Evolutionary conservation across 2,329 filamentous ascomycete genomes (phyloP).

Genomic region (Colletotrichum viniferum): DNA sequence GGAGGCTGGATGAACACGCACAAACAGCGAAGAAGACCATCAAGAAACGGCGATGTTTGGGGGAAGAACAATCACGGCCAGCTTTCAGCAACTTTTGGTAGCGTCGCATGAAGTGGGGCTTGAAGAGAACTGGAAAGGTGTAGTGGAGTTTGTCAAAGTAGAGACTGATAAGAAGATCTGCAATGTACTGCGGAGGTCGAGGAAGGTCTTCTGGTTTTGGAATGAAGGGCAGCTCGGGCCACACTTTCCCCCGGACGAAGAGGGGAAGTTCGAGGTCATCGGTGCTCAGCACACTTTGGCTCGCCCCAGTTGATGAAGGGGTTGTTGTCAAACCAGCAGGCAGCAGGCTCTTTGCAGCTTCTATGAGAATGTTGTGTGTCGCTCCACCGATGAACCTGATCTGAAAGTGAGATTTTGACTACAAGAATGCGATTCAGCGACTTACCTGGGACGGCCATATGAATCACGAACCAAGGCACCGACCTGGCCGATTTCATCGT

Average conservation of each 20-base stretch:
- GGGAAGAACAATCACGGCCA: neutral
- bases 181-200: conserved; percentile 30
- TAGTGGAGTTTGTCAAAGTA: conserved; percentile 34
- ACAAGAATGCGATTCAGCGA: neutral
- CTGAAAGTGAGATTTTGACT: neutral
- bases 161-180: conserved; percentile 29
- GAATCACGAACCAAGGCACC: conserved; percentile 29
- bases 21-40: conserved; percentile 33
- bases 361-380: conserved; percentile 29
- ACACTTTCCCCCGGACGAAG: conserved; percentile 29
- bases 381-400: conserved; percentile 29
- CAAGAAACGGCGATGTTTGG: conserved; percentile 26
- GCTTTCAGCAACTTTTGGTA: conserved; percentile 22
- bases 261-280: conserved; percentile 28
- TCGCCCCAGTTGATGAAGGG: neutral
- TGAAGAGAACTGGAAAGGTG: conserved; percentile 30
- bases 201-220: conserved; percentile 28
- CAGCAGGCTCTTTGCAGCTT: conserved; percentile 28
- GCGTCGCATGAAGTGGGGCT: conserved; percentile 28
- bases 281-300: neutral
- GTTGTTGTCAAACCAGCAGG: neutral
- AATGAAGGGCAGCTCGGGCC: conserved; percentile 30
- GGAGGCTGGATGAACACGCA: conserved; percentile 30
- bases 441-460: conserved; percentile 28
- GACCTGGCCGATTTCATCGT: neutral